Percentiles rank a stretch among this genome's conserved stretches.
Evolutionary conservation across 371 early-diverging fungal genomes (phyloP).

Genomic region (Syncephalastrum sp.): DNA sequence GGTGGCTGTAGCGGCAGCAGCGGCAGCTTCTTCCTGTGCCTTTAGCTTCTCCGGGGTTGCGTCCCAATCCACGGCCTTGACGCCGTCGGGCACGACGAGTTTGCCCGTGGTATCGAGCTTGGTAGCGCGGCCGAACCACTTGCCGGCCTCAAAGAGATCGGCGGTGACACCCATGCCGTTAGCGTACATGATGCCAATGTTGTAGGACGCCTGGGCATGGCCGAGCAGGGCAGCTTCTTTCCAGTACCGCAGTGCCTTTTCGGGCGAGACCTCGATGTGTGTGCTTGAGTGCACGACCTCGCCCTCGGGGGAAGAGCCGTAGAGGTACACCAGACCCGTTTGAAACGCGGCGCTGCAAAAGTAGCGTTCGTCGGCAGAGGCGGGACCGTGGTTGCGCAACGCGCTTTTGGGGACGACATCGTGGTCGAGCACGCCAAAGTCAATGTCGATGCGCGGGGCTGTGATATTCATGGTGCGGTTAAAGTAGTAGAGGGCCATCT

Average conservation of each 20-base stretch:
- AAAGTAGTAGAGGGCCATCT: conserved; percentile 39
- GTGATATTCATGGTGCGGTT: conserved; percentile 50
- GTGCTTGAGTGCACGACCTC: conserved; percentile 35
- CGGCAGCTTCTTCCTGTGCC: conserved; percentile 2
- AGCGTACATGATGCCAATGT: conserved; percentile 46
- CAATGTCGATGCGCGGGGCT: conserved; percentile 41
- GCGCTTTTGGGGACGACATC: conserved; percentile 28
- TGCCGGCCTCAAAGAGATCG: conserved; percentile 40
- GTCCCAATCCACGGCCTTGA: conserved; percentile 43
- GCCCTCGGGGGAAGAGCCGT: conserved; percentile 43
- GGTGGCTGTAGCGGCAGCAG: background rate
- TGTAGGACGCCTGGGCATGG: conserved; percentile 49
- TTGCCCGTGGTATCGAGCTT: conserved; percentile 43
- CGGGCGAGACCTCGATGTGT: conserved; percentile 33
- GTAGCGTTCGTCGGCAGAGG: conserved; percentile 41
- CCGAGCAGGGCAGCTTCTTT: conserved; percentile 46
- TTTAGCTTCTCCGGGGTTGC: conserved; percentile 20
- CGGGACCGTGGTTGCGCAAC: conserved; percentile 41
- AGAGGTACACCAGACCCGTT: conserved; percentile 46
- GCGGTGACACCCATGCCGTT: conserved; percentile 45
- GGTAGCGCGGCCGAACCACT: conserved; percentile 53
- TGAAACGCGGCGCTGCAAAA: conserved; percentile 52
- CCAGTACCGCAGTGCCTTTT: conserved; percentile 48
- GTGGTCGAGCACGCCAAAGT: conserved; percentile 33
- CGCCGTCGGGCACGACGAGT: conserved; percentile 39